Percentiles rank a stretch among this genome's conserved stretches.
Evolutionary conservation across 768 basidiomycete genomes (phyloP).

Genomic region (Trametes gibbosa): DNA sequence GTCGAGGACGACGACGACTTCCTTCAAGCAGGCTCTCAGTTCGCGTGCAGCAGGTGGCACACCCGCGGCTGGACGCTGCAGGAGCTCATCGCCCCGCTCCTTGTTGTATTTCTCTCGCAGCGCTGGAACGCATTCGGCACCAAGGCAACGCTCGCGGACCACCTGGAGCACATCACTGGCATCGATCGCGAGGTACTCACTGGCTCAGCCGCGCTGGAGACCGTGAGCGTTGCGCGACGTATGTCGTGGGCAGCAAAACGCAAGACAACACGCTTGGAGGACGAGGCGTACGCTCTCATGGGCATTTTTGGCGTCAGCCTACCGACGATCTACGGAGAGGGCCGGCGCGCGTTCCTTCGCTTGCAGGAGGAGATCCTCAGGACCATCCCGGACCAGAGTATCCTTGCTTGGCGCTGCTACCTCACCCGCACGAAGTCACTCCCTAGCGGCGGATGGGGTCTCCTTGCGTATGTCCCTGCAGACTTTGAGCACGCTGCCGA

Average conservation of each 20-base stretch:
- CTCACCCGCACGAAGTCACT: background rate
- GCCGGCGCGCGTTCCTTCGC: background rate
- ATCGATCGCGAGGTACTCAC: background rate
- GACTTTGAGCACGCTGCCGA: background rate
- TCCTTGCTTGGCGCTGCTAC: background rate
- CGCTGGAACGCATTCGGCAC: background rate
- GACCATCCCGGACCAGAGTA: background rate
- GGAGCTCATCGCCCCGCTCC: background rate
- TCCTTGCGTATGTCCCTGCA: background rate
- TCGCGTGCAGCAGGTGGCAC: background rate
- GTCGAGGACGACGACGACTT: background rate
- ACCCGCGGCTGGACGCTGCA: background rate
- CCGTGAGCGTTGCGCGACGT: background rate
- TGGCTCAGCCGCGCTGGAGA: background rate
- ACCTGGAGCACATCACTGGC: background rate
- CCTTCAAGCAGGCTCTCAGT: background rate
- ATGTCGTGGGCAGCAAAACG: background rate
- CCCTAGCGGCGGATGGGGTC: background rate
- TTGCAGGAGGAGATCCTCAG: background rate
- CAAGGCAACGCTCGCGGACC: background rate
- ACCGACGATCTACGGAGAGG: background rate
- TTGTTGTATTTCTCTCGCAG: background rate
- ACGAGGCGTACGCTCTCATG: background rate
- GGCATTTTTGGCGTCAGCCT: background rate
- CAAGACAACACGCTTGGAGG: background rate